Base-by-base conservation (phyloP, 2,329 filamentous ascomycete genomes). In the Fusarium albidum region DNA sequence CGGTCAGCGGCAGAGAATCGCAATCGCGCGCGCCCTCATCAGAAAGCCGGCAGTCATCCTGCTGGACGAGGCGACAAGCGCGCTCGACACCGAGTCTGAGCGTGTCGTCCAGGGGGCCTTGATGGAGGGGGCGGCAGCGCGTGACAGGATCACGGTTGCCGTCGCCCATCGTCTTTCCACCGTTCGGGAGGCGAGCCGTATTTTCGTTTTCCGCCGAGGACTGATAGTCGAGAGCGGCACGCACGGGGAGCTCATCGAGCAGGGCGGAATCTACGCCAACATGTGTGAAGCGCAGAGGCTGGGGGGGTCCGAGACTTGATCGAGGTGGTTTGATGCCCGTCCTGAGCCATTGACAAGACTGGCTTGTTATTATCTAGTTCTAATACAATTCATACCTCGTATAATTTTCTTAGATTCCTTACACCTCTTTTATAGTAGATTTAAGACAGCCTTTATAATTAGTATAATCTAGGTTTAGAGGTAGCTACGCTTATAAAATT, bases 281-380 rank as follows among this genome's bases (percentile, higher is more conserved):
- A 59, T 55, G 55, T 59, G 52, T 13, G 47, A 55, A 17, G 46
- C 52, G 18, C 52, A 50, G n/a, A 42, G 38, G 12, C 26, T 44
- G 34, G 46, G n/a, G n/a, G n/a, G n/a, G n/a, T n/a, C n/a, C n/a
- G n/a, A n/a, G n/a, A n/a, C n/a, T n/a, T n/a, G n/a, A n/a, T n/a
- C n/a, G n/a, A n/a, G n/a, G n/a, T n/a, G n/a, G n/a, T n/a, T n/a
- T n/a, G n/a, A n/a, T n/a, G n/a, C n/a, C n/a, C n/a, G n/a, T n/a
- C n/a, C n/a, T n/a, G n/a, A n/a, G n/a, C n/a, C n/a, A n/a, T n/a
- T n/a, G n/a, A n/a, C n/a, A n/a, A n/a, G n/a, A n/a, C n/a, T n/a
- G n/a, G n/a, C n/a, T n/a, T n/a, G n/a, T n/a, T n/a, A n/a, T n/a
- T n/a, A n/a, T n/a, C n/a, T n/a, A n/a, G n/a, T n/a, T n/a, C n/a